Evolutionary conservation across 2,329 filamentous ascomycete species (phyloP), one percentile per base, ranked within the genome.

Genomic region (Eutypa lata): DNA sequence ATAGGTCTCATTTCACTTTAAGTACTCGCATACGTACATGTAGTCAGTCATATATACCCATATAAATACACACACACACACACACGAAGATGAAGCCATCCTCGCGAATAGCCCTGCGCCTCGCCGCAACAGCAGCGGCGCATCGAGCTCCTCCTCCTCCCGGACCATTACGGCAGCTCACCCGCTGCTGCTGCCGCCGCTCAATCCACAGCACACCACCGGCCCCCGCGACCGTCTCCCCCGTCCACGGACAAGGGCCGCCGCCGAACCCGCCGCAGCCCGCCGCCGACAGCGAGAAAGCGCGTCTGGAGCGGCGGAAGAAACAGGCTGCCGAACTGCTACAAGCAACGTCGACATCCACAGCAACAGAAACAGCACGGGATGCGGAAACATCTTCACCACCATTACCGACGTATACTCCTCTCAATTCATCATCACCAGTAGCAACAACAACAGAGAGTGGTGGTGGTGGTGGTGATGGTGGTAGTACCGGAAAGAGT

Each of bases 171-270:
- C 26, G n/a, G n/a, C n/a, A n/a, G n/a, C n/a, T n/a, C 67, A 31
- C 16, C 65, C 35, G 35, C 35, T 6, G 35, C n/a, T 7, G 31
- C 14, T 48, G 66, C 67, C 43, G 55, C 62, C 53, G 57, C 60
- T 48, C 54, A 51, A 65, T 64, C 57, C 67, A 68, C 59, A 63
- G 61, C 50, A 70, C 71, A 3, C 31, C 65, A 11, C 65, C 69
- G 51, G 59, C 72, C 10, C 64, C 68, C 21, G 79, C 79, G 47
- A 72, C 76, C 57, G 78, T 82, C 54, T 73, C 73, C 26, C 75
- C 81, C 43, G 71, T 82, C 57, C 74, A 81, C 57, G 79, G 79
- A 55, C 75, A 79, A 33, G 83, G 83, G 2, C 83, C 84, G 50
- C 83, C 84, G 7, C 83, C 84, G 3, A 72, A 76, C 52, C 72